Evolutionary conservation across 805 yeast species (phyloP).

Genomic region (Brettanomyces sp.): DNA sequence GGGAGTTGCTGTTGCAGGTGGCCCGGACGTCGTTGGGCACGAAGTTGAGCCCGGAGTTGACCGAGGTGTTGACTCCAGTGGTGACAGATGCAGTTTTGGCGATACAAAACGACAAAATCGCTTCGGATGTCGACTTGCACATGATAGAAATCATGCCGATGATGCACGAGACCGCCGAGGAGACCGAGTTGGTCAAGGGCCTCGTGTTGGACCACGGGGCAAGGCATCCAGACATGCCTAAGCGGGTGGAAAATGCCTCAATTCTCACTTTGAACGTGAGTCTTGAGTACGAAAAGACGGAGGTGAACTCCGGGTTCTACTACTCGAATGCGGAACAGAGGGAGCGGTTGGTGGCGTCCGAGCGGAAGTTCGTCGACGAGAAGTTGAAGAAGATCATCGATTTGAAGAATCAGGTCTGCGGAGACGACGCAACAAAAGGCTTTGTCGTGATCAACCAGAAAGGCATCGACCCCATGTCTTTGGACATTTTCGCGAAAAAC

Average conservation of each 20-base stretch:
- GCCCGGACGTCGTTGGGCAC: conserved; percentile 86
- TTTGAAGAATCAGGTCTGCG: conserved; percentile 87
- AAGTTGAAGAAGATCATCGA: conserved; percentile 86
- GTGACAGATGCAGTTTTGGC: conserved; percentile 93
- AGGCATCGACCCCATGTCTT: conserved; percentile 97
- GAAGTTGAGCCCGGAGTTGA: conserved; percentile 68
- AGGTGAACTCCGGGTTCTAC: conserved; percentile 91
- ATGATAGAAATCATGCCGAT: conserved; percentile 98
- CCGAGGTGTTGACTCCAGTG: conserved; percentile 80
- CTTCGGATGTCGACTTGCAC: conserved; percentile 63
- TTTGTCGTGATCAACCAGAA: conserved; percentile 96
- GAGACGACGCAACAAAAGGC: conserved; percentile 57
- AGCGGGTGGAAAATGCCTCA: conserved; percentile 69
- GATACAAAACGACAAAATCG: conserved; percentile 41
- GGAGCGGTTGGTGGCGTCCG: conserved; percentile 87
- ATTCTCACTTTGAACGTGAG: conserved; percentile 88
- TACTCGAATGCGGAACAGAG: conserved; percentile 94
- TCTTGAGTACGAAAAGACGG: conserved; percentile 94
- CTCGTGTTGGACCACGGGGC: conserved; percentile 97
- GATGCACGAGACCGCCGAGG: conserved; percentile 85
- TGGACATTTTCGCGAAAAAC: conserved; percentile 88
- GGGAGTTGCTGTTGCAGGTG: conserved; percentile 85
- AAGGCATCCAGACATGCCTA: conserved; percentile 99
- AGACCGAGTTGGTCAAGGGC: conserved; percentile 77
- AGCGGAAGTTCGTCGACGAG: conserved; percentile 89